A percentile compares a stretch with the other conserved stretches of the same genome.
Evolutionary conservation across 805 yeast genomes (phyloP).

Genomic region (Brettanomyces nanus): DNA sequence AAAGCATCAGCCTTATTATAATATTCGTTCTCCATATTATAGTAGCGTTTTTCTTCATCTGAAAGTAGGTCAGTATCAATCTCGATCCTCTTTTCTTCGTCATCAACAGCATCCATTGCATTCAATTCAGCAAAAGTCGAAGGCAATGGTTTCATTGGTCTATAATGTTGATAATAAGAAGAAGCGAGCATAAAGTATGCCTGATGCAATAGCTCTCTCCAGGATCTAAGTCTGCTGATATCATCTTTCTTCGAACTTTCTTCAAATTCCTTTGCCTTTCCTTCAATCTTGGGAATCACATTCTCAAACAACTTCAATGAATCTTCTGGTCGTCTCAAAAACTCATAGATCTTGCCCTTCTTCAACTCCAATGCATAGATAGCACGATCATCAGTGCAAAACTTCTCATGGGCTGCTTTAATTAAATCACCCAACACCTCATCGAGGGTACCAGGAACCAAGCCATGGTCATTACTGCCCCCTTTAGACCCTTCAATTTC

Average conservation of each 20-base stretch:
- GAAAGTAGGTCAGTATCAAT: slow-evolving; percentile 18
- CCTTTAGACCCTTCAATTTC: slow-evolving; percentile 5
- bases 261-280: slow-evolving; percentile 8
- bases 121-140: slow-evolving; percentile 25
- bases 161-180: slow-evolving; percentile 50
- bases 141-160: slow-evolving; percentile 27
- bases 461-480: slow-evolving; percentile 9
- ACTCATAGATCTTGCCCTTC: slow-evolving; percentile 65
- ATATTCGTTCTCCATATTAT: slow-evolving; percentile 39
- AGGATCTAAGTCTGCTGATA: slow-evolving; percentile 31
- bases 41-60: slow-evolving; percentile 24
- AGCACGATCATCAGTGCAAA: slow-evolving; percentile 40
- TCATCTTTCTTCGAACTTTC: slow-evolving; percentile 7
- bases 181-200: slow-evolving; percentile 73
- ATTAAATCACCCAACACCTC: slow-evolving; percentile 63
- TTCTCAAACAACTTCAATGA: slow-evolving; percentile 42
- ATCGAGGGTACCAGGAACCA: slow-evolving; percentile 43
- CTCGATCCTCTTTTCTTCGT: slow-evolving; percentile 13
- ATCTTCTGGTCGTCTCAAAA: slow-evolving; percentile 36
- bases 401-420: slow-evolving; percentile 42
- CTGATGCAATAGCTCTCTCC: slow-evolving; percentile 64
- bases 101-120: slow-evolving; percentile 17
- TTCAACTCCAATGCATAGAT: slow-evolving; percentile 40
- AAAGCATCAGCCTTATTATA: slow-evolving; percentile 56
- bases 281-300: slow-evolving; percentile 29